These are phyloP conservation scores for Colletotrichum tropicale DNA, from an alignment of 2,329 filamentous ascomycete species.

Conservation along the genomic window DNA sequence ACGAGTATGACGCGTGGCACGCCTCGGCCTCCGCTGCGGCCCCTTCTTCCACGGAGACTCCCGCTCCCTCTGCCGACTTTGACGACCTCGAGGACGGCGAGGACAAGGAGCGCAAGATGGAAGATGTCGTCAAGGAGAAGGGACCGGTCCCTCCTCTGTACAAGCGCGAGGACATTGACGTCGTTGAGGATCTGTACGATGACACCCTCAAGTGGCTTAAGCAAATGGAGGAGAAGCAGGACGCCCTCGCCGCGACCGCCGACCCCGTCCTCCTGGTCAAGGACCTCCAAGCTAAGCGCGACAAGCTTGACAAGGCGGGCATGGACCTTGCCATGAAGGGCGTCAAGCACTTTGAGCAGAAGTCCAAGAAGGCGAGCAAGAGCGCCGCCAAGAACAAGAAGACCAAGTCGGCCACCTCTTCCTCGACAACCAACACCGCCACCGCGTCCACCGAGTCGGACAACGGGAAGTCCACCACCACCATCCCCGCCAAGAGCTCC, in stretches of 20 bases:
- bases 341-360: slow-evolving; percentile 59
- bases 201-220: slow-evolving; percentile 76
- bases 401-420: slow-evolving; percentile 45
- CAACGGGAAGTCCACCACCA: slow-evolving; percentile 40
- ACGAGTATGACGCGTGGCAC: slow-evolving; percentile 67
- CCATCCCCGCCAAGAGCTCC: slow-evolving; percentile 29
- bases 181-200: slow-evolving; percentile 66
- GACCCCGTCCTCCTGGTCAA: slow-evolving; percentile 77
- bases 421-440: slow-evolving; percentile 40
- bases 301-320: slow-evolving; percentile 73
- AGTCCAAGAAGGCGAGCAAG: slow-evolving; percentile 44
- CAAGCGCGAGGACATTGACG: slow-evolving; percentile 72
- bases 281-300: slow-evolving; percentile 72
- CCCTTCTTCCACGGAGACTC: slow-evolving; percentile 37
- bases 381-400: slow-evolving; percentile 45
- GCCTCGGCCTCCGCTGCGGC: slow-evolving; percentile 57
- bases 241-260: slow-evolving; percentile 70
- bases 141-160: slow-evolving; percentile 71
- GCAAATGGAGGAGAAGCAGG: slow-evolving; percentile 72
- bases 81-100: slow-evolving; percentile 81
- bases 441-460: slow-evolving; percentile 27
- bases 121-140: slow-evolving; percentile 47
- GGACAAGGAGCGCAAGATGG: slow-evolving; percentile 42
- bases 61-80: slow-evolving; percentile 60
- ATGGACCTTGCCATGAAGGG: slow-evolving; percentile 75